These are phyloP conservation scores for Phytophthora pseudosyringae DNA, from an alignment of 352 stramenopile genomes.

Conservation along the genomic window DNA sequence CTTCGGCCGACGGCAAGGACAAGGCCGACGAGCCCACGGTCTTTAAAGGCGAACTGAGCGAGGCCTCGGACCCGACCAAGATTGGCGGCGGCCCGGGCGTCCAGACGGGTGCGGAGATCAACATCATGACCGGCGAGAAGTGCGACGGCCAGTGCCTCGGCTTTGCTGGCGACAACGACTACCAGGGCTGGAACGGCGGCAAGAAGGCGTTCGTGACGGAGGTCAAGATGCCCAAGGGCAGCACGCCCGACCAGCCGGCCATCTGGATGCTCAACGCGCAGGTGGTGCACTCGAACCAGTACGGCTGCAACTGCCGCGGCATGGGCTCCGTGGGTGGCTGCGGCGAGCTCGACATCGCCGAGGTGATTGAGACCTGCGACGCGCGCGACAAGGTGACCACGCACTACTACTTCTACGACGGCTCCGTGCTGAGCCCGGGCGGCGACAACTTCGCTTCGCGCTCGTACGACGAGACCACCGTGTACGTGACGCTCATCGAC, in stretches of 20 bases:
- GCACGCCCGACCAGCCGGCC: constrained; percentile 43
- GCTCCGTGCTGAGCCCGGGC: constrained; percentile 26
- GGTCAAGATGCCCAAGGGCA: constrained; percentile 57
- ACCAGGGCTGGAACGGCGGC: constrained; percentile 66
- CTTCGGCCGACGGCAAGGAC: constrained; percentile 48
- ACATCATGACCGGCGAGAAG: constrained; percentile 62
- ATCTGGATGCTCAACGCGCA: constrained; percentile 76
- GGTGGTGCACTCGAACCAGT: constrained; percentile 59
- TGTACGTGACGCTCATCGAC: constrained; percentile 75
- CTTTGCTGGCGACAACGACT: constrained; percentile 46
- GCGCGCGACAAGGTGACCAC: constrained; percentile 47
- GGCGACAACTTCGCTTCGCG: constrained; percentile 64
- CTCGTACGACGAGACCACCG: constrained; percentile 34
- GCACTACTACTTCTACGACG: constrained; percentile 78
- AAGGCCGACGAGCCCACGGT: constrained; percentile 31
- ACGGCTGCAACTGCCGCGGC: constrained; percentile 74
- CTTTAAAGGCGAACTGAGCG: constrained; percentile 52
- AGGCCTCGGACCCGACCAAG: constrained; percentile 43
- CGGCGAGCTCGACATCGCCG: constrained; percentile 70
- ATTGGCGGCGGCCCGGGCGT: constrained; percentile 52
- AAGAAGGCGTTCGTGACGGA: constrained; percentile 76
- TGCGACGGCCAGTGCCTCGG: constrained; percentile 52
- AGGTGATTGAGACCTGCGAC: constrained; percentile 66
- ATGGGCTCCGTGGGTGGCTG: constrained; percentile 57
- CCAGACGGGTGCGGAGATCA: constrained; percentile 62